Base-by-base conservation (phyloP, 257 asterid genomes). In the Marsdenia floribunda region DNA sequence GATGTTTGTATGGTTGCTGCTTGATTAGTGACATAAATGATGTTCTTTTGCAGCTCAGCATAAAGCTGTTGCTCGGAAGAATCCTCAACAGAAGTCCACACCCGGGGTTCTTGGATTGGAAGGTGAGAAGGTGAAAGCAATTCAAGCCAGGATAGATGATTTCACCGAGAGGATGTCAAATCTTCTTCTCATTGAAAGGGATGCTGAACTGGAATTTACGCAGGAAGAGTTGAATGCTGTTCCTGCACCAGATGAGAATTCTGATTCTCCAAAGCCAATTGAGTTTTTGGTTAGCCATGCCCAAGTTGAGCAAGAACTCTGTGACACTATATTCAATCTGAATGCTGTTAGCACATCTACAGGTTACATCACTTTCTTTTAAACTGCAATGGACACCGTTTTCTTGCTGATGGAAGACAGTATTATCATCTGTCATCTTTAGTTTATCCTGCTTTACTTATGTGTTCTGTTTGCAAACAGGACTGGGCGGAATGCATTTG, bases 401-500 rank as follows among this genome's bases (percentile, higher is more conserved):
- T 42, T 42, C 15, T 6, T 66, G 52, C 57, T 73, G 52, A 66
- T 38, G 21, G 71, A 40, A 38, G 71, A 66, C n/a, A 38, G 12
- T 2, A 19, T 19, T 2, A 19, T 19, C 19, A 11, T 46, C 6
- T 15, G 21, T 37, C 3, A 9, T 66, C 70, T 66, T 38, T 66
- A 3, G 52, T 8, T 38, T 66, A 15, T 66, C 49, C 3, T 13
- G 6, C 42, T 50, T 49, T 18, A 4, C 47, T 80, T 37, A 80
- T 73, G 21, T 15, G 61, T 71, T 75, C 49, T 40, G 49, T 68
- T 65, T 84, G 37, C 79, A 4, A 77, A 83, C 88, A 93, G 98
- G 98, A 78, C 81, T 93, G 75, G 98, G 97, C 38, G 98, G 98
- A 73, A 93, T 93, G 97, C 96, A 93, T 86, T 78, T 93, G 89